Conservation (phyloP, 2,329 filamentous ascomycete genomes). For the Conoideocrella luteorostrata region DNA sequence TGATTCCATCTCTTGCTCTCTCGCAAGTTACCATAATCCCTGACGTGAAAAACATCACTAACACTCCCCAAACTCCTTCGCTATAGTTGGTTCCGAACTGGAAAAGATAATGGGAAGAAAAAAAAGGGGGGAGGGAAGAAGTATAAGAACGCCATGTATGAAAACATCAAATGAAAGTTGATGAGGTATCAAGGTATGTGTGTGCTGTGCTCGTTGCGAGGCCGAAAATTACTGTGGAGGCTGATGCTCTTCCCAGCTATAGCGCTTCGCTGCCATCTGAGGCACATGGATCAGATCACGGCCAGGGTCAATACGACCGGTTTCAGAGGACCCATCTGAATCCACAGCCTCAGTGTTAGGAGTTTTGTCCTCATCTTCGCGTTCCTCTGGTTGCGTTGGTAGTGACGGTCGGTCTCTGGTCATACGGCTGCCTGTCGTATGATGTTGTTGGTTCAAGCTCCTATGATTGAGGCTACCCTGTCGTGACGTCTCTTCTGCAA, state of each 20-base stretch:
- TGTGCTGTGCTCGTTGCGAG: neutral
- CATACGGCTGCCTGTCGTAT: neutral
- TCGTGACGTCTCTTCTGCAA: constrained; percentile 21
- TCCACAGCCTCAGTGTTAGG: neutral
- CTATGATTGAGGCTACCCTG: constrained; percentile 15
- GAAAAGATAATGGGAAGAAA: constrained; percentile 7
- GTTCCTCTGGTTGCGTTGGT: neutral
- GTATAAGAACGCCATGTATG: constrained; percentile 4
- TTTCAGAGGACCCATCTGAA: neutral
- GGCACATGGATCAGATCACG: constrained; percentile 45
- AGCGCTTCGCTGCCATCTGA: constrained; percentile 41
- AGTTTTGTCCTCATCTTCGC: neutral
- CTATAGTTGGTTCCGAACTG: constrained; percentile 8
- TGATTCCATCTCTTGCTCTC: neutral
- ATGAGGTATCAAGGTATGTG: neutral
- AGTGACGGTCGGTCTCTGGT: neutral
- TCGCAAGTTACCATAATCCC: neutral
- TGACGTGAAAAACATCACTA: neutral
- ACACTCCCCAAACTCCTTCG: constrained; percentile 14
- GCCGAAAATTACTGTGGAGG: constrained; percentile 5
- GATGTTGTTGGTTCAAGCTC: neutral
- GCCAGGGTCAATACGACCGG: constrained; percentile 36
- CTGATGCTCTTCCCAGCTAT: constrained; percentile 43
- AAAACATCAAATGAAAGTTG: constrained; percentile 1
- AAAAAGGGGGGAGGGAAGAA: constrained; percentile 7